Evolutionary conservation across 257 asterid species (phyloP), one percentile per base, ranked within the genome.

Genomic region (Capsicum pubescens): DNA sequence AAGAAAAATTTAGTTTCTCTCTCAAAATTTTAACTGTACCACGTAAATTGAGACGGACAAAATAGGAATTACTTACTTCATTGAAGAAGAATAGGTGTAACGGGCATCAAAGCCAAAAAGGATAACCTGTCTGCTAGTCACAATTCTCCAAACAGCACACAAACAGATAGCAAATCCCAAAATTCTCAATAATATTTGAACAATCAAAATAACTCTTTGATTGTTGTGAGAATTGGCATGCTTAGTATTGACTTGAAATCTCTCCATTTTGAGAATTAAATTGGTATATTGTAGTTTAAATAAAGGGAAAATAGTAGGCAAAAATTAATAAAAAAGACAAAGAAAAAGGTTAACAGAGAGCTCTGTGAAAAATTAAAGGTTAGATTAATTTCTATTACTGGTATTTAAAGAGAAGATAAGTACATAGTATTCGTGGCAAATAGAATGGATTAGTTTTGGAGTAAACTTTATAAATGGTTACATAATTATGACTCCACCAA

Each of bases 81-180:
- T 87, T 52, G 97, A 90, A 1, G 98, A 83, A 8, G 95, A 86
- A 79, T 93, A 91, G 83, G 87, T 88, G 84, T 91, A 95, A 10
- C 91, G 87, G 6, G 97, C 98, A 9, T 85, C 90, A 56, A 88
- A 52, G 0, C 55, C 63, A 67, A 94, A 76, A 3, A 79, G 17
- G 16, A 89, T n/a, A 82, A 89, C 85, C 68, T 94, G 91, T 66
- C 88, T 88, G 91, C 87, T 87, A 50, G 94, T 84, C 78, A 92
- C 81, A 81, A 86, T 87, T 63, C 91, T 79, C 88, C 88, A 91
- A 0, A 94, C 26, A 36, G 97, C 93, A 35, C 91, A 85, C 68
- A 93, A 86, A 2, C 94, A 86, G 1, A 89, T 79, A 5, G 83
- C 90, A 44, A 81, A 69, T 63, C 90, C 90, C 58, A 89, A 66